phyloP scores from a whole-genome alignment of 192 early-diverging fungal species.

The Kappamyces sp. region DNA sequence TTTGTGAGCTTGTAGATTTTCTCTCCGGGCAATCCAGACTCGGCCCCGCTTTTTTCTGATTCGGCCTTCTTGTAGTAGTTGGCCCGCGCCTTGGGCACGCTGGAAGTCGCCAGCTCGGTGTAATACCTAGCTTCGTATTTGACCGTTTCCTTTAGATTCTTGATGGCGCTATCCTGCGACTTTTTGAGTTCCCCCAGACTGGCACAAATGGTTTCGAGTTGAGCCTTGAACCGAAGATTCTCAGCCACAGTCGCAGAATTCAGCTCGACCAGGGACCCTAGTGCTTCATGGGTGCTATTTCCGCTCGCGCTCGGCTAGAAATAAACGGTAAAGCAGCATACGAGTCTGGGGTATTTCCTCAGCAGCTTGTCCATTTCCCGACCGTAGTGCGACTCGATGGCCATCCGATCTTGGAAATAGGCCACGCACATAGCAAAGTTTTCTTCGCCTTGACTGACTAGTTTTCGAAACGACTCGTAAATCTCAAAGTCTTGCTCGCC shows the following conservation, averaged over 20 bases:
- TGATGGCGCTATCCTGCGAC: conserved; percentile 6
- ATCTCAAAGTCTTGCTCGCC: background rate
- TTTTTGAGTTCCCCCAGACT: conserved; percentile 4
- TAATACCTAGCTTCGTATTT: conserved; percentile 1
- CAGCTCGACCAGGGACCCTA: no score
- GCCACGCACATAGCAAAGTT: background rate
- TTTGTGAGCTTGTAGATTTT: conserved; percentile 11
- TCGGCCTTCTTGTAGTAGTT: conserved; percentile 12
- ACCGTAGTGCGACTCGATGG: conserved; percentile 8
- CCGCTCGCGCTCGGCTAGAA: no score
- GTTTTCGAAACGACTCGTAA: conserved; percentile 9
- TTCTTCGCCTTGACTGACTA: conserved; percentile 5
- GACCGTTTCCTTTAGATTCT: conserved; percentile 8
- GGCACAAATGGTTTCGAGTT: no score
- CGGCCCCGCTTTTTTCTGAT: no score
- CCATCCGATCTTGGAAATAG: background rate
- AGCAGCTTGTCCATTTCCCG: conserved; percentile 13
- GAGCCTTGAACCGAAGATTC: no score
- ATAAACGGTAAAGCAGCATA: no score
- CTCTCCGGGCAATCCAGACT: no score
- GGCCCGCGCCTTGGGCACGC: background rate
- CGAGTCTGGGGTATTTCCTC: conserved; percentile 2
- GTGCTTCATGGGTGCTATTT: no score
- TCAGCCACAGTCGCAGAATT: no score
- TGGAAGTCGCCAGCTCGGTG: background rate